Evolutionary conservation across 441 rosid genomes (phyloP), one percentile per base, ranked within the genome.

Genomic region (Eruca vesicaria): DNA sequence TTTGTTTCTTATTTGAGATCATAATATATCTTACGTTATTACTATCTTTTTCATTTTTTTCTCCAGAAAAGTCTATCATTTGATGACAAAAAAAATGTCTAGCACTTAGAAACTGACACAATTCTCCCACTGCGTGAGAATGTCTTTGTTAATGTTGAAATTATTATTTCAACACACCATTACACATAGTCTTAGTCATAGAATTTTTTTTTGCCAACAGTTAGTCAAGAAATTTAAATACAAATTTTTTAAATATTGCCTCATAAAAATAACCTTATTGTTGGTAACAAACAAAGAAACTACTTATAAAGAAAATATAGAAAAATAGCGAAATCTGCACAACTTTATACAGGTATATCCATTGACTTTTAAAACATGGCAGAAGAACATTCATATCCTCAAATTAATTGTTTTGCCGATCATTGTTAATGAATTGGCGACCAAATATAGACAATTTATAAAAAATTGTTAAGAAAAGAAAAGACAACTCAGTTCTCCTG

Each of bases 401-500:
- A 61, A 31, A 6, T 61, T 5, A 32, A 38, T 28, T 63, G 19
- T 21, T 67, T 18, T 68, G 69, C 58, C 58, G 58, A 75, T 36
- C 21, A 26, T 50, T 61, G 9, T 18, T 53, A 56, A 43, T 45
- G 55, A 57, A 53, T 64, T 52, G 59, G 31, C 66, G 80, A 57
- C 76, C 66, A 69, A 64, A 76, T 57, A 64, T 76, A 64, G 71
- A 63, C 35, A 69, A 20, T n/a, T 28, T 14, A 62, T n/a, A 55
- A 28, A 76, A 15, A 71, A 23, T 3, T 71, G 48, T 18, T 69
- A 62, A 16, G 9, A 53, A 62, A 64, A 16, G 56, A 48, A 57
- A n/a, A 38, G 65, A 78, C 77, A 78, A 67, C 74, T 78, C 73
- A 72, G 19, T 28, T 61, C 73, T 61, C 65, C 77, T 78, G 81